Percentiles rank a stretch among this genome's conserved stretches.
Conservation (phyloP, 2,329 filamentous ascomycete species). For the Nemania sp. region DNA sequence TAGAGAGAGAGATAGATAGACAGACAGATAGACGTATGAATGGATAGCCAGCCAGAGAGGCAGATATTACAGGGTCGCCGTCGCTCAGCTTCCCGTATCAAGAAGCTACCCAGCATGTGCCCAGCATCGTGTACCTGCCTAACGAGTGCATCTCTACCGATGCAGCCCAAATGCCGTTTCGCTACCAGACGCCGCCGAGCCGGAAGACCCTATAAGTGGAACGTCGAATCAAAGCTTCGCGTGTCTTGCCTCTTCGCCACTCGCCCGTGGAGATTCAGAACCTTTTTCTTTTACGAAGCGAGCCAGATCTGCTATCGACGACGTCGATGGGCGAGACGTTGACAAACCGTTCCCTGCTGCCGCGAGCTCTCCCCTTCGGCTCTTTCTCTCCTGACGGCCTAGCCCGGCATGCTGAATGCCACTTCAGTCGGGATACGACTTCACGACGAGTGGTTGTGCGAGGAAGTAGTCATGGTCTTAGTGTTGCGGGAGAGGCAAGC, state of each 20-base stretch:
- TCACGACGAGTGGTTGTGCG: conserved; percentile 8
- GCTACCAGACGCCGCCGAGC: conserved; percentile 23
- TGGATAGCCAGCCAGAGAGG: too few relatives aligned
- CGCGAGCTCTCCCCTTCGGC: conserved; percentile 1
- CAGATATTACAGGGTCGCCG: not conserved
- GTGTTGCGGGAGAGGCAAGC: conserved; percentile 5
- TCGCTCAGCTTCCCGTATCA: conserved; percentile 17
- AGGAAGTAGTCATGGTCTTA: conserved; percentile 4
- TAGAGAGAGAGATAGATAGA: conserved; percentile 4
- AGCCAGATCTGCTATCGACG: conserved; percentile 17
- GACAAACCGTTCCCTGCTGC: not conserved
- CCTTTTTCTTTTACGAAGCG: not conserved
- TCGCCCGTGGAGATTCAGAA: not conserved
- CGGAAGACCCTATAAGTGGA: conserved; percentile 20
- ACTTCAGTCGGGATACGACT: conserved; percentile 25
- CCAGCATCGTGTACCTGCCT: conserved; percentile 28
- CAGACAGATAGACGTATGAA: not conserved
- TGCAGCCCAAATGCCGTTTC: conserved; percentile 29
- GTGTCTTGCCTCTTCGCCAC: conserved; percentile 8
- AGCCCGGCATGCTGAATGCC: conserved; percentile 19
- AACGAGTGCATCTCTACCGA: conserved; percentile 30
- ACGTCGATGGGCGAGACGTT: not conserved
- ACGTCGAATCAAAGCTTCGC: conserved; percentile 12
- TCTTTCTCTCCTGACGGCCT: conserved; percentile 17
- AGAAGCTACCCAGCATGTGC: conserved; percentile 29